Evolutionary conservation across 208 protist genomes (phyloP).

Genomic region (Leishmania lainsoni): DNA sequence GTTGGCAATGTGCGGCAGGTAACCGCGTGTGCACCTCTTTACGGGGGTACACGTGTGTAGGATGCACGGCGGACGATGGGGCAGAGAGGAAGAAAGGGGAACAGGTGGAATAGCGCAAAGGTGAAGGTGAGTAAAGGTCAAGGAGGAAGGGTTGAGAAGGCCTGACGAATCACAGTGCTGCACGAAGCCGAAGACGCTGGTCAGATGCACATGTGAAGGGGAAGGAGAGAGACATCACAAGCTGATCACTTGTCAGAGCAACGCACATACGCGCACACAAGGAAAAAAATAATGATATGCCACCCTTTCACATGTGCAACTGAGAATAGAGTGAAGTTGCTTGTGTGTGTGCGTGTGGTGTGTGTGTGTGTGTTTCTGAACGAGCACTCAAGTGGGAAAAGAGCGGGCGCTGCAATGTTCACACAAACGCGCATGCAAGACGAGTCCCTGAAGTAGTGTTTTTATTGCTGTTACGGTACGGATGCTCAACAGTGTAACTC

Average conservation of each 20-base stretch:
- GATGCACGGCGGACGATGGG: neutral
- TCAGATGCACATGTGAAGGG: neutral
- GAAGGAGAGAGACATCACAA: neutral
- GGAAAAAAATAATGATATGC: neutral
- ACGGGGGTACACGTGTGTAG: constrained; percentile 5
- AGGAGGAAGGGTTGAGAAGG: neutral
- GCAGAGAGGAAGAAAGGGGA: neutral
- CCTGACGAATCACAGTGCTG: no score
- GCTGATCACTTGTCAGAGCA: neutral
- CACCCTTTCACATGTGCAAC: neutral
- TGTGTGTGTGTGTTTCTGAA: neutral
- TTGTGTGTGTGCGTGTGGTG: neutral
- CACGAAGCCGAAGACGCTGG: neutral
- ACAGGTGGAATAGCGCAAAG: neutral
- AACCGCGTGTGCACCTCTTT: neutral
- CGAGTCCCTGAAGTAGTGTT: neutral
- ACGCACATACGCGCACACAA: neutral
- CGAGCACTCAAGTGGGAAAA: neutral
- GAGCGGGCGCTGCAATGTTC: neutral
- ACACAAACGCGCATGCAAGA: neutral
- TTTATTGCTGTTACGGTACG: neutral
- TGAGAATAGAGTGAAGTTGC: neutral
- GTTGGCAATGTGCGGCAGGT: neutral
- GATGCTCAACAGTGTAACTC: neutral
- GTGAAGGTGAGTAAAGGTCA: neutral